Evolutionary conservation across 2,329 filamentous ascomycete genomes (phyloP).

Genomic region (Madurella fahalii): DNA sequence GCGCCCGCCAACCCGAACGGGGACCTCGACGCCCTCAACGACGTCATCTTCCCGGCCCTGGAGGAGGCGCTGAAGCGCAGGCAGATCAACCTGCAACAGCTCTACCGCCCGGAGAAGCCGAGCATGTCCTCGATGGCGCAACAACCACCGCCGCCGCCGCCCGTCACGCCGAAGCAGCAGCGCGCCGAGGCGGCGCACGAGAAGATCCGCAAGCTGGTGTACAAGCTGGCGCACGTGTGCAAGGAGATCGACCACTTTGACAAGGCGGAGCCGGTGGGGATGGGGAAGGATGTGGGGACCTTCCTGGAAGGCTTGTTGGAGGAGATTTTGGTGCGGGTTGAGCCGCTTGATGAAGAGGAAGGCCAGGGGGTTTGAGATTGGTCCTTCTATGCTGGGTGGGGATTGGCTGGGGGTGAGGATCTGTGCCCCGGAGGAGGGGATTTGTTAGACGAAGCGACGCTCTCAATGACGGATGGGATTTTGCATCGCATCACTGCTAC

Average conservation of each 20-base stretch:
- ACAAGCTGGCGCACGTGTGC: slow-evolving; percentile 77
- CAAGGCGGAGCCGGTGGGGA: slow-evolving; percentile 79
- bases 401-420: background rate
- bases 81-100: slow-evolving; percentile 55
- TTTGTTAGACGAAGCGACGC: no score
- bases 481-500: no score
- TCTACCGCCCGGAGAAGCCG: slow-evolving; percentile 36
- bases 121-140: background rate
- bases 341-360: slow-evolving; percentile 76
- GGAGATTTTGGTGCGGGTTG: slow-evolving; percentile 87
- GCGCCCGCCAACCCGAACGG: slow-evolving; percentile 56
- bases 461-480: no score
- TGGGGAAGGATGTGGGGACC: slow-evolving; percentile 84
- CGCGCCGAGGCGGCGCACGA: slow-evolving; percentile 72
- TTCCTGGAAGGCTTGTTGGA: slow-evolving; percentile 91
- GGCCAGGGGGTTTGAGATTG: background rate
- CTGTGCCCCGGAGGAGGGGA: no score
- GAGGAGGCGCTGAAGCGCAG: slow-evolving; percentile 86
- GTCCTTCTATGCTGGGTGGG: background rate
- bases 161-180: slow-evolving; percentile 60
- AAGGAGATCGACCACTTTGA: slow-evolving; percentile 89
- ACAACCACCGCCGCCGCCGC: slow-evolving; percentile 30
- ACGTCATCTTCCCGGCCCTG: slow-evolving; percentile 88
- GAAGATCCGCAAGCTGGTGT: slow-evolving; percentile 73
- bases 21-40: slow-evolving; percentile 80